Evolutionary conservation across 2,329 filamentous ascomycete genomes (phyloP).

Genomic region (Fusarium napiforme): DNA sequence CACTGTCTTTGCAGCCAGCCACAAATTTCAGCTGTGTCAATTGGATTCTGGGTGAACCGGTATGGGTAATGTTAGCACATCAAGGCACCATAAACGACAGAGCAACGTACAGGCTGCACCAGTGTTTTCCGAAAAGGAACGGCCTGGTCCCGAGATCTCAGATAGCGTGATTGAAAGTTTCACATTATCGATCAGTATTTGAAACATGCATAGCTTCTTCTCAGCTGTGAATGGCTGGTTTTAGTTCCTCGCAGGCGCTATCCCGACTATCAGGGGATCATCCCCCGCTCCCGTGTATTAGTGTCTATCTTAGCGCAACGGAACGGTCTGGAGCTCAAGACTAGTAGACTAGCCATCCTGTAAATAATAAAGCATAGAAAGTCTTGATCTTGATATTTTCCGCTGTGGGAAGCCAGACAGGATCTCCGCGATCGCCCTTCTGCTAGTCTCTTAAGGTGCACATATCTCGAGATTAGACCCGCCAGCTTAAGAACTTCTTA

Average conservation of each 20-base stretch:
- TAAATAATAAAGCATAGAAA: too few species aligned
- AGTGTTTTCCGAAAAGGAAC: neutral
- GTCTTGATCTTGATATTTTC: too few species aligned
- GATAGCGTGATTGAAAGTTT: accelerated
- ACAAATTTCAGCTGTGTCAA: accelerated
- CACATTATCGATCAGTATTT: accelerated
- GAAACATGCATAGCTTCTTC: accelerated
- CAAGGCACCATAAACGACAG: accelerated
- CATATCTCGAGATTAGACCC: too few species aligned
- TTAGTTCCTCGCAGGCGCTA: neutral
- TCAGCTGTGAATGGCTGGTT: neutral
- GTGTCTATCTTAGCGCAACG: neutral
- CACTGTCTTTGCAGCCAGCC: neutral
- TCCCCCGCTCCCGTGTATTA: neutral
- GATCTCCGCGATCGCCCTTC: too few species aligned
- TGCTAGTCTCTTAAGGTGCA: too few species aligned
- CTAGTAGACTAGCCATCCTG: too few species aligned
- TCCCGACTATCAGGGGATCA: neutral
- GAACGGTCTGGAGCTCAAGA: neutral
- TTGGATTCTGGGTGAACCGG: accelerated
- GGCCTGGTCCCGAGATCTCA: accelerated
- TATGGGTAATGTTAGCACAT: neutral
- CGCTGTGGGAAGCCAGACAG: too few species aligned
- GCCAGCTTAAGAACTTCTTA: too few species aligned
- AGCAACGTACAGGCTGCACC: accelerated